Evolutionary conservation across 83 land plant species (phyloP).

Genomic region (Picea abies): DNA sequence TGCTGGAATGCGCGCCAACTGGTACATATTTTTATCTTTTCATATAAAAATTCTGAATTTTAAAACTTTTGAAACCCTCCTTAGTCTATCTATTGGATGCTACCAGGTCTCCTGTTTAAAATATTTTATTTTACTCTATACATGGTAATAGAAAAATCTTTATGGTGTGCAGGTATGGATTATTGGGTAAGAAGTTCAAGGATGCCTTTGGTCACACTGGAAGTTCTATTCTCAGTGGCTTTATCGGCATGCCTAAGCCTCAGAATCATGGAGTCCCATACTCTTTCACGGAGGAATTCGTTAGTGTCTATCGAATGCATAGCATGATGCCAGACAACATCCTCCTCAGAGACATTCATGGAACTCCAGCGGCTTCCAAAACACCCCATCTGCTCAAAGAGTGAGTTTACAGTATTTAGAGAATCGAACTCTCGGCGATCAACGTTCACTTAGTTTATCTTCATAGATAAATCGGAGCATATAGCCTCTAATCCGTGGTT

Average conservation of each 20-base stretch:
- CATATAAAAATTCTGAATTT: no score
- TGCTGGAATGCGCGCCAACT: slow-evolving; percentile 53
- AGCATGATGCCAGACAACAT: slow-evolving; percentile 38
- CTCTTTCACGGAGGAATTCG: slow-evolving; percentile 56
- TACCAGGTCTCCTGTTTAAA: no score
- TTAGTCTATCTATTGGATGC: no score
- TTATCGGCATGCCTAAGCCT: slow-evolving; percentile 41
- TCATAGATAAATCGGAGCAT: not conserved
- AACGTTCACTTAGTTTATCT: slow-evolving; percentile 19
- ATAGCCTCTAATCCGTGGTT: slow-evolving; percentile 16
- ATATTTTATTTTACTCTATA: no score
- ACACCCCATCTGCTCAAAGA: slow-evolving; percentile 23
- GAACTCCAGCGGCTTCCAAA: slow-evolving; percentile 12
- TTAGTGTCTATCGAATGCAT: slow-evolving; percentile 45
- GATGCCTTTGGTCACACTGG: slow-evolving; percentile 50
- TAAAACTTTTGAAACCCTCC: no score
- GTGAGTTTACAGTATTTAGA: slow-evolving; percentile 14
- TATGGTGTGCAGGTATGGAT: slow-evolving; percentile 56
- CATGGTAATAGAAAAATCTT: not conserved
- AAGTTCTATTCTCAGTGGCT: slow-evolving; percentile 50
- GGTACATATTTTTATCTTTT: slow-evolving; percentile 19
- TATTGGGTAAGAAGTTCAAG: slow-evolving; percentile 67
- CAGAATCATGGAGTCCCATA: slow-evolving; percentile 53
- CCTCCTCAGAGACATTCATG: slow-evolving; percentile 32
- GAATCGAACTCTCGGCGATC: slow-evolving; percentile 32